Evolutionary conservation across 208 protist species (phyloP), one percentile per base, ranked within the genome.

Genomic region (Porcisia deanei): DNA sequence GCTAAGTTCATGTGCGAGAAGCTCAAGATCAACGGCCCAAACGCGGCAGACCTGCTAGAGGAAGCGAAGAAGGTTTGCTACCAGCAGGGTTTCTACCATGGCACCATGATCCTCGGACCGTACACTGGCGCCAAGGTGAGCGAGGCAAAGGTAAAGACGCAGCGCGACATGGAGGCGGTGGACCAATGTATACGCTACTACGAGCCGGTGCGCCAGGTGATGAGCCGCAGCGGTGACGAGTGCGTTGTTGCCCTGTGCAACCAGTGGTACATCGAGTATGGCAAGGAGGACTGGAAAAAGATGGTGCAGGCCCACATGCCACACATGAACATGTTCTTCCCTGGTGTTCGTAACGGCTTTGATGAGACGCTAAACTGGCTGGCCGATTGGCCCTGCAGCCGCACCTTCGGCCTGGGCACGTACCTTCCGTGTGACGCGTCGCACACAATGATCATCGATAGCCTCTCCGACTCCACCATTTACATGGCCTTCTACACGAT

Each of bases 401-500:
- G 99, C 79, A 98, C 93, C 25, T 99, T 99, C 86, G 99, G 99
- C 65, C 93, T 99, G 6, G 99, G 99, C 63, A 99, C 99, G 57
- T 88, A 93, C 65, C 83, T 99, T 0, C 99, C 99, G 60, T 99
- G 98, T 93, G 92, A 96, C 74, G 83, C 86, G 43, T 76, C 66
- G 16, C 80, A 90, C 73, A 85, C 96, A 74, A 99, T 98, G 87
- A 84, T 99, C 18, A 99, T 99, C 80, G 99, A 99, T 85, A 99
- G 98, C 55, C 94, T 99, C 0, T 99, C 98, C 67, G 99, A 99
- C 89, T 99, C 99, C 22, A 99, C 99, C 39, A 99, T 99, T 86
- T 99, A 99, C 92, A 99, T 99, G 98, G 98, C 99, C 6, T 99
- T 99, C 89, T 99, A 99, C 93, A 99, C 99, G 18, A 94, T 99